phyloP scores from a whole-genome alignment of 2,329 filamentous ascomycete genomes.

The Cadophora gregata region DNA sequence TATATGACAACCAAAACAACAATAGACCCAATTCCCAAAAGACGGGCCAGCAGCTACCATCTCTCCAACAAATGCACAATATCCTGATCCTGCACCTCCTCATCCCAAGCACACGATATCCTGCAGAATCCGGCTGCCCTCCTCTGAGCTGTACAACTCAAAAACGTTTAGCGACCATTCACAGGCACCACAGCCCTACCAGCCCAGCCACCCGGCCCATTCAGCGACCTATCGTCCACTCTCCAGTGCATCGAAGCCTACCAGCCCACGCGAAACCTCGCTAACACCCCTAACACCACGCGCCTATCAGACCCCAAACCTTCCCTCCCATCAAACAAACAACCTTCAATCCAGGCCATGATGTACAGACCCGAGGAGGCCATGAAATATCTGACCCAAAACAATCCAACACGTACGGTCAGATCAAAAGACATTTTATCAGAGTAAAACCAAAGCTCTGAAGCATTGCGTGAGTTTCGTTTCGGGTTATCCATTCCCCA shows the following conservation, averaged over 20 bases:
- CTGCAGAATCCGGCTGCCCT: slow-evolving; percentile 10
- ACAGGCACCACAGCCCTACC: not conserved
- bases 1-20: not conserved
- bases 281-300: not conserved
- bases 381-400: not conserved
- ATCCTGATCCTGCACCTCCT: not conserved
- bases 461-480: slow-evolving; percentile 4
- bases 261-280: not conserved
- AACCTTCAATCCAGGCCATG: not conserved
- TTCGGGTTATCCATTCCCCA: not conserved
- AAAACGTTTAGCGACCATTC: not conserved
- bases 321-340: not conserved
- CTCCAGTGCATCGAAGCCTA: slow-evolving; percentile 5
- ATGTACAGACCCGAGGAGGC: not conserved
- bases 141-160: not conserved
- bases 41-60: not conserved
- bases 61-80: not conserved
- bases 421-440: not conserved
- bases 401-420: slow-evolving; percentile 8
- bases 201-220: slow-evolving; percentile 9
- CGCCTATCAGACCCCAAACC: not conserved
- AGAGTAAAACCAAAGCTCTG: not conserved
- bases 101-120: slow-evolving; percentile 4
- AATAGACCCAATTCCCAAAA: not conserved
- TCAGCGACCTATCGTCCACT: not conserved